These are phyloP conservation scores for Saccharomyces hybrid DNA, from an alignment of 1,139 yeast genomes.

Conservation along the genomic window DNA sequence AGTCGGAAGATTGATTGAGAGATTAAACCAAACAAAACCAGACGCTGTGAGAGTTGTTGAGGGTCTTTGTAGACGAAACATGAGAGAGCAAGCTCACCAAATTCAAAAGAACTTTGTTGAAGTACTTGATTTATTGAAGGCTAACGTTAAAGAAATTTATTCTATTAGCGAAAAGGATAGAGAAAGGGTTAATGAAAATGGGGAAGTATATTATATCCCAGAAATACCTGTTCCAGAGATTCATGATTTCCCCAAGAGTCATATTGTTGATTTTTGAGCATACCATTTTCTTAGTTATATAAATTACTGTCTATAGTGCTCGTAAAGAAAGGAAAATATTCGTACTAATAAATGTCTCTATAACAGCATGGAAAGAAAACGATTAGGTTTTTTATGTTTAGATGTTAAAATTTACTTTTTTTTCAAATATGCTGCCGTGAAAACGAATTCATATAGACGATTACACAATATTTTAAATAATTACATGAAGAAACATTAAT, in stretches of 20 bases:
- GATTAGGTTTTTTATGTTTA: conserved; percentile 34
- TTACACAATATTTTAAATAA: background rate
- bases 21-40: conserved; percentile 63
- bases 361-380: conserved; percentile 45
- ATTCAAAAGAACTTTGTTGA: conserved; percentile 63
- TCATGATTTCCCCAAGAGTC: conserved; percentile 49
- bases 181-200: conserved; percentile 83
- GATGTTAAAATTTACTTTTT: background rate
- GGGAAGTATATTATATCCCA: conserved; percentile 67
- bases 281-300: background rate
- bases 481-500: background rate
- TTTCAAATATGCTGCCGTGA: too few relatives aligned
- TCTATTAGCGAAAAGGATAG: conserved; percentile 74
- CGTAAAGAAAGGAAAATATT: background rate
- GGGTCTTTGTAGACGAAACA: conserved; percentile 63
- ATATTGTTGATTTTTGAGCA: conserved; percentile 46
- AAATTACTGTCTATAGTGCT: background rate
- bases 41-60: conserved; percentile 72
- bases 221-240: conserved; percentile 63
- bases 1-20: conserved; percentile 77
- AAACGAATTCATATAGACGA: background rate
- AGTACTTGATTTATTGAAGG: conserved; percentile 46
- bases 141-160: conserved; percentile 66
- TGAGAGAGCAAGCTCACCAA: conserved; percentile 75
- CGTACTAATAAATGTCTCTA: conserved; percentile 50